Percentiles rank a stretch among this genome's conserved stretches.
phyloP scores from a whole-genome alignment of 805 yeast genomes.

The Wickerhamiella bombiphila region DNA sequence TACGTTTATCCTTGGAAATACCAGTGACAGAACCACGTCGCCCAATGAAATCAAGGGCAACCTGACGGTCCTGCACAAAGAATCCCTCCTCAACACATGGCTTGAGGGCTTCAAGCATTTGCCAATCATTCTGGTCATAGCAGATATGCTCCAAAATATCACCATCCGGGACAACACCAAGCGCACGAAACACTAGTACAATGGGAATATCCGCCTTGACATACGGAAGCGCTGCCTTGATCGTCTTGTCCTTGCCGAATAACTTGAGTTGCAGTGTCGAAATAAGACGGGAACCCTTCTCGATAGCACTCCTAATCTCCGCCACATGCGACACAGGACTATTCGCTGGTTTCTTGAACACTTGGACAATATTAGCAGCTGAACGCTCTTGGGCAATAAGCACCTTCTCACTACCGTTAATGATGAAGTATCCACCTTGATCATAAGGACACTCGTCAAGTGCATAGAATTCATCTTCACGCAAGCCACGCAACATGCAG shows the following conservation, averaged over 20 bases:
- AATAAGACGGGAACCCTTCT: conserved; percentile 91
- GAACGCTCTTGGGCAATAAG: conserved; percentile 97
- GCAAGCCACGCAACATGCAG: conserved; percentile 78
- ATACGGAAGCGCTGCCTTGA: conserved; percentile 91
- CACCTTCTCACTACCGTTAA: conserved; percentile 96
- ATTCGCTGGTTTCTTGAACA: conserved; percentile 92
- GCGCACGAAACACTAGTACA: conserved; percentile 91
- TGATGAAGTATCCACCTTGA: conserved; percentile 98
- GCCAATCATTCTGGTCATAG: conserved; percentile 97
- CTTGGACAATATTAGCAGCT: conserved; percentile 98
- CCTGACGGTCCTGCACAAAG: conserved; percentile 94
- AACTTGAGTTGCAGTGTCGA: conserved; percentile 88
- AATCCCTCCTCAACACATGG: conserved; percentile 99
- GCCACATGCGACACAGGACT: conserved; percentile 94
- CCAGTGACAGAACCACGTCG: conserved; percentile 97
- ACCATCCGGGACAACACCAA: conserved; percentile 98
- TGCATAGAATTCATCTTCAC: conserved; percentile 87
- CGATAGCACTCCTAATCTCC: conserved; percentile 91
- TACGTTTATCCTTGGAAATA: conserved; percentile 93
- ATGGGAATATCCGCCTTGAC: conserved; percentile 95
- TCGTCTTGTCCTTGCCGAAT: conserved; percentile 66
- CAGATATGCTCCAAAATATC: conserved; percentile 96
- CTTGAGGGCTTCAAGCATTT: conserved; percentile 96
- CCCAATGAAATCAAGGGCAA: conserved; percentile 94
- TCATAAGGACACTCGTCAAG: conserved; percentile 98